phyloP scores from a whole-genome alignment of 768 basidiomycete species.

The Amanita brunnescens region DNA sequence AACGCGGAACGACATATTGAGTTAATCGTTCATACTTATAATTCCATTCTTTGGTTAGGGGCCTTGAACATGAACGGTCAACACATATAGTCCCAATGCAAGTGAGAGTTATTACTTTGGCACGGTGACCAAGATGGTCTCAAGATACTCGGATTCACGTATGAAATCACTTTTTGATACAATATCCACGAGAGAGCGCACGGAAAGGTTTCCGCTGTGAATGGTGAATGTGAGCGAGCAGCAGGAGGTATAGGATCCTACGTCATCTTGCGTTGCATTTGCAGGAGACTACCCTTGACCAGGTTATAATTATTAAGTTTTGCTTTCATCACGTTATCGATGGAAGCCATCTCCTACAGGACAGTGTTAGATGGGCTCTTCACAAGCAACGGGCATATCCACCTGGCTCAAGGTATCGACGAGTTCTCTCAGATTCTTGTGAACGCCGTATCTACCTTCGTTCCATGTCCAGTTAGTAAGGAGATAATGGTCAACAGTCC shows the following conservation, averaged over 20 bases:
- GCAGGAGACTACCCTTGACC: constrained; percentile 84
- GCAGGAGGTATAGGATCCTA: constrained; percentile 23
- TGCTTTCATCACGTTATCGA: constrained; percentile 89
- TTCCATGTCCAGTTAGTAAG: constrained; percentile 91
- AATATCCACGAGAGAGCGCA: constrained; percentile 77
- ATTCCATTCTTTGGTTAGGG: constrained; percentile 79
- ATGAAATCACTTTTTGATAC: constrained; percentile 78
- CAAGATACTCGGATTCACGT: constrained; percentile 87
- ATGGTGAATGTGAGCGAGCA: constrained; percentile 7
- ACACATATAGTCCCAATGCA: constrained; percentile 9
- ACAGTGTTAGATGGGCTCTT: constrained; percentile 4
- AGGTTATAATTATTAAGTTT: constrained; percentile 90
- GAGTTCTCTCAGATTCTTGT: constrained; percentile 75
- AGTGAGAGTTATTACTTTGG: constrained; percentile 55
- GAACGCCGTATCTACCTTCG: constrained; percentile 79
- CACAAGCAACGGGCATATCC: constrained; percentile 12
- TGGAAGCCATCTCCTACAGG: constrained; percentile 95
- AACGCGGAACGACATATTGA: constrained; percentile 89
- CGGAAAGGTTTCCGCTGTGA: constrained; percentile 87
- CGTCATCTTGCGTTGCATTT: constrained; percentile 94
- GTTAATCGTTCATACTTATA: constrained; percentile 81
- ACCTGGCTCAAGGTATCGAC: constrained; percentile 84
- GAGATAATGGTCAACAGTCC: constrained; percentile 69
- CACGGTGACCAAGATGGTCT: constrained; percentile 88
- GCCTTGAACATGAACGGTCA: constrained; percentile 39